These are phyloP conservation scores for Vigna unguiculata DNA, from an alignment of 306 rosid species.

Conservation along the genomic window DNA sequence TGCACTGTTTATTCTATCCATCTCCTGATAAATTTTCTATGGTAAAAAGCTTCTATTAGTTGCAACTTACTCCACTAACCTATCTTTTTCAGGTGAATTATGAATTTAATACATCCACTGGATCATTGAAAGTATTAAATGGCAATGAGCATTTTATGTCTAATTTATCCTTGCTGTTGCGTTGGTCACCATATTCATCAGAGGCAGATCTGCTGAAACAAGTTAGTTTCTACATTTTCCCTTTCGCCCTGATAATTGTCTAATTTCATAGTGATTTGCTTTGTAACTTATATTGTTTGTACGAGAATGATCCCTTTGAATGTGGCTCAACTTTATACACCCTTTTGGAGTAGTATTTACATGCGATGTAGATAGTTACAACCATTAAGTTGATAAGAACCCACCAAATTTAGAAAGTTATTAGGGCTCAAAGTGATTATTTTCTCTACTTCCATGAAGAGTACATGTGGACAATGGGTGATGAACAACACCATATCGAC, in stretches of 20 bases:
- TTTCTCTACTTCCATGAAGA: too few species aligned
- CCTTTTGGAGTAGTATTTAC: too few species aligned
- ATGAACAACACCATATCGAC: too few species aligned
- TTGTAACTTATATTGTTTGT: too few species aligned
- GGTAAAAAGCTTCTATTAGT: conserved; percentile 13
- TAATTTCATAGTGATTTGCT: not conserved
- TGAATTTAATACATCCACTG: conserved; percentile 59
- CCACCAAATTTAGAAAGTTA: too few species aligned
- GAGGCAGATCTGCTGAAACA: conserved; percentile 87
- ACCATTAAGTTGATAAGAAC: too few species aligned
- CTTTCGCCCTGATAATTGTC: conserved; percentile 10
- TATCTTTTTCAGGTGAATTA: conserved; percentile 74
- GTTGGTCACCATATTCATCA: conserved; percentile 90
- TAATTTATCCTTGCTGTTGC: conserved; percentile 73
- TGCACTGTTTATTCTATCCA: conserved; percentile 33
- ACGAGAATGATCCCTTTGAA: too few species aligned
- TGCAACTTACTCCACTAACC: conserved; percentile 9
- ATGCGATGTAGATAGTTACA: too few species aligned
- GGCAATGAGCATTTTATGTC: conserved; percentile 67
- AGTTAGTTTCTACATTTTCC: conserved; percentile 54
- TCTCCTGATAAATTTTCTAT: conserved; percentile 31
- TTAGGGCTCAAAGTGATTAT: too few species aligned
- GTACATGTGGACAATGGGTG: too few species aligned
- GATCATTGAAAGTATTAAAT: conserved; percentile 59
- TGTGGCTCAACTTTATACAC: too few species aligned